Evolutionary conservation across 306 rosid species (phyloP).

Genomic region (Heteromeles arbutifolia): DNA sequence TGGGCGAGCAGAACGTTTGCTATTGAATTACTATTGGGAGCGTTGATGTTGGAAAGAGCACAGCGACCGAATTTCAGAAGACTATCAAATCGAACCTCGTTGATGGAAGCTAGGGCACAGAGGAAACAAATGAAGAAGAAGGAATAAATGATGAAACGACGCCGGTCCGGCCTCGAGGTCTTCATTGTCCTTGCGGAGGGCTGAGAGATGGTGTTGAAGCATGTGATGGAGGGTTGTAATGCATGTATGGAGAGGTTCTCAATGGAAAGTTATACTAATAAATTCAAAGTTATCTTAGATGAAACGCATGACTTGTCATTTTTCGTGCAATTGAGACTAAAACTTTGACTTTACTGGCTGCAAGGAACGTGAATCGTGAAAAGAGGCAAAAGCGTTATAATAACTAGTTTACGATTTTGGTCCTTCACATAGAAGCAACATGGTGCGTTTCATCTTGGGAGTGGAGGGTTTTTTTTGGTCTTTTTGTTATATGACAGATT

Average conservation of each 20-base stretch:
- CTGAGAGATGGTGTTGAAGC: background rate
- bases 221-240: background rate
- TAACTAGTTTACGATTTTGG: background rate
- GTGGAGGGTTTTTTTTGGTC: background rate
- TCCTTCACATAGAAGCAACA: background rate
- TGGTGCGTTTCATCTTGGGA: background rate
- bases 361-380: conserved; percentile 2
- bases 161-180: conserved; percentile 26
- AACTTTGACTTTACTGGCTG: conserved; percentile 40
- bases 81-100: conserved; percentile 49
- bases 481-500: too few species aligned
- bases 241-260: background rate
- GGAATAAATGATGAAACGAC: conserved; percentile 40
- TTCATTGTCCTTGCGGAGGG: conserved; percentile 9
- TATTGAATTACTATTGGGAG: background rate
- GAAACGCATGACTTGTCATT: conserved; percentile 38
- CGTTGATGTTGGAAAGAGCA: conserved; percentile 4
- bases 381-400: background rate
- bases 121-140: conserved; percentile 55
- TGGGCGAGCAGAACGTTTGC: background rate
- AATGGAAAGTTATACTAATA: conserved; percentile 12
- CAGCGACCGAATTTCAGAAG: conserved; percentile 36
- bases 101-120: conserved; percentile 60
- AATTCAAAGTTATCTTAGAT: conserved; percentile 36
- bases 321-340: conserved; percentile 38